Base-by-base conservation (phyloP, 495 filamentous ascomycete species). In the Talaromyces borbonicus region DNA sequence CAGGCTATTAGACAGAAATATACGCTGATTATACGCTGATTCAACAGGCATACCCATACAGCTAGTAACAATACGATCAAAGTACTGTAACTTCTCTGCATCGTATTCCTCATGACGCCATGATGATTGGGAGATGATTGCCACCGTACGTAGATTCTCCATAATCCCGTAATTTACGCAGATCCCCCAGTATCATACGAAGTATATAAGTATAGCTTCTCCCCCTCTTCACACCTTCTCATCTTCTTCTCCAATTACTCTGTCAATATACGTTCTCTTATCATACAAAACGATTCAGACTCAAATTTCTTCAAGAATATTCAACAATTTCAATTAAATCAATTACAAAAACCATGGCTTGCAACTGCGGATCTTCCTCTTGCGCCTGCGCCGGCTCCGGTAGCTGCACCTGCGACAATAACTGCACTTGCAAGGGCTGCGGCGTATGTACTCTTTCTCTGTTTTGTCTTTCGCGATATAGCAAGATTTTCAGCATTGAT, bases 351-450 rank as follows among this genome's bases (percentile, higher is more conserved):
- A 59, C 11, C 32, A 69, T 69, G 66, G 62, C 52, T 31, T 72
- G 68, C 43, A 57, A 49, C 37, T 72, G 68, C 50, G 63, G 66
- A 60, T 54, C 53, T 12, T 7, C 9, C 6, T 57, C 43, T 32
- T 72, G 68, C 42, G 50, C 40, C 46, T 72, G 68, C 48, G 51
- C 49, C 18, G 68, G 66, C 44, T 45, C 60, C 20, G 55, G 61
- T 30, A 56, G 38, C 49, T 72, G 68, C 50, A 59, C 61, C 46
- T 72, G 68, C 41, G 55, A 56, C 43, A 52, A 56, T 37, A 54
- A 54, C 49, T 72, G 68, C 51, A 38, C 51, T 54, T 72, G 68
- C 61, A 64, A 68, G 60, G 61, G 58, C 56, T 72, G 68, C 54
- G 63, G 62, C 59, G 68, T 72, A 69, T 57, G 66, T 65, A 39